These are phyloP conservation scores for Canavalia gladiata DNA, from an alignment of 306 rosid species.

Conservation along the genomic window DNA sequence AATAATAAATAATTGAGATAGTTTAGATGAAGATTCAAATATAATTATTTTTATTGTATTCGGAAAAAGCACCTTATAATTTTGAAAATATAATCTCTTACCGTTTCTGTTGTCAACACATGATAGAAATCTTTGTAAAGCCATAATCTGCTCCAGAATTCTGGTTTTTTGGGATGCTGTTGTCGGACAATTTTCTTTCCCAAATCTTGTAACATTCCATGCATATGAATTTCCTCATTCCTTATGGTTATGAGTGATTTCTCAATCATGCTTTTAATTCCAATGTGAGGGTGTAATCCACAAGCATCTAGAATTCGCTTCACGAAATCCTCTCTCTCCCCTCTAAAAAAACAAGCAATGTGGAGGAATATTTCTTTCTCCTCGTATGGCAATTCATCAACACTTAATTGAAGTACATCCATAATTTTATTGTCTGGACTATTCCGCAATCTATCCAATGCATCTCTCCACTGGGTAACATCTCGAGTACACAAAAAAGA, in stretches of 20 bases:
- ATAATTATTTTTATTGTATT: no score
- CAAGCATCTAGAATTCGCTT: conserved; percentile 7
- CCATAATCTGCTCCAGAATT: conserved; percentile 6
- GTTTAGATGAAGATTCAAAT: no score
- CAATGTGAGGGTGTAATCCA: neutral
- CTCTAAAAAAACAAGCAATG: conserved; percentile 29
- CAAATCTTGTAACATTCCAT: neutral
- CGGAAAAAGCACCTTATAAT: no score
- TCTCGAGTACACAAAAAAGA: neutral
- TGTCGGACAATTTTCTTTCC: neutral
- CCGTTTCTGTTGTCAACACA: neutral
- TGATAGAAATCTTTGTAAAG: neutral
- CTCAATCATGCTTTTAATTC: neutral
- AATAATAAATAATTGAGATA: no score
- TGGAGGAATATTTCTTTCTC: conserved; percentile 14
- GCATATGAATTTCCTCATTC: neutral
- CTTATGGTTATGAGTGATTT: neutral
- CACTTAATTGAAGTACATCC: neutral
- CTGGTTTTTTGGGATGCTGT: neutral
- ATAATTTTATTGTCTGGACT: neutral
- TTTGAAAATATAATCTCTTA: neutral
- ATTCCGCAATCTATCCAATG: neutral
- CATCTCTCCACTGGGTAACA: neutral
- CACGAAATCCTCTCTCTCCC: conserved; percentile 12
- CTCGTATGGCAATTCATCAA: neutral